These are phyloP conservation scores for Withania somnifera DNA, from an alignment of 305 asterid species.

Conservation along the genomic window DNA sequence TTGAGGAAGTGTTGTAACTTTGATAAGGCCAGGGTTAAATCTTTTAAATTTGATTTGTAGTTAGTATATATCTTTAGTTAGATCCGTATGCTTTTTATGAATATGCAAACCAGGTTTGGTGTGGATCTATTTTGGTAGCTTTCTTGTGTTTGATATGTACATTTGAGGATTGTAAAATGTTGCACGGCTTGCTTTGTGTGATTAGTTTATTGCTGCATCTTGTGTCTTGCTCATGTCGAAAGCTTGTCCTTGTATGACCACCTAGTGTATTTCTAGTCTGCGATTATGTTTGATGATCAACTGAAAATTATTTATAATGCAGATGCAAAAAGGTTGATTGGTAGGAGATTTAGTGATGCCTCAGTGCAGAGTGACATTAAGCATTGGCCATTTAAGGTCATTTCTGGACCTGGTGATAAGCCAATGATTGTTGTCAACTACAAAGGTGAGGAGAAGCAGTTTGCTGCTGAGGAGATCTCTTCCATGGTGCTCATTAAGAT, in stretches of 20 bases:
- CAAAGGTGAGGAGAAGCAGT: constrained; percentile 72
- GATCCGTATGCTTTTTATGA: neutral
- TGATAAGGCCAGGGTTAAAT: neutral
- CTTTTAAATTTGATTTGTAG: too few relatives aligned
- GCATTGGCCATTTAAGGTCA: constrained; percentile 73
- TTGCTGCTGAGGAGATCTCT: constrained; percentile 78
- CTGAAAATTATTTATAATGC: neutral
- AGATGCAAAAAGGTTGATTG: constrained; percentile 87
- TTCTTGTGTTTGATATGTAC: neutral
- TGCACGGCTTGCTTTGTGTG: neutral
- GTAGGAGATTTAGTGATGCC: constrained; percentile 57
- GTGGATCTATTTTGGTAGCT: neutral
- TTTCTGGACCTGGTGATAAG: constrained; percentile 70
- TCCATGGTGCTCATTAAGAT: constrained; percentile 80
- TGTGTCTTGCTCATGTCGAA: neutral
- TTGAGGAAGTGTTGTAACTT: too few relatives aligned
- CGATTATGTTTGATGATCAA: neutral
- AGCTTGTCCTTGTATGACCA: neutral
- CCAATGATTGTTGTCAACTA: constrained; percentile 66
- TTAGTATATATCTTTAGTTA: neutral
- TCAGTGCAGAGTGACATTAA: constrained; percentile 67
- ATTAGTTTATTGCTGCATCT: neutral
- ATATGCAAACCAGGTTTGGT: neutral
- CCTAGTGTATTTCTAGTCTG: neutral
- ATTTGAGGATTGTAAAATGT: neutral